Evolutionary conservation across 2,329 filamentous ascomycete species (phyloP), one percentile per base, ranked within the genome.

Genomic region (Colletotrichum simmondsii): DNA sequence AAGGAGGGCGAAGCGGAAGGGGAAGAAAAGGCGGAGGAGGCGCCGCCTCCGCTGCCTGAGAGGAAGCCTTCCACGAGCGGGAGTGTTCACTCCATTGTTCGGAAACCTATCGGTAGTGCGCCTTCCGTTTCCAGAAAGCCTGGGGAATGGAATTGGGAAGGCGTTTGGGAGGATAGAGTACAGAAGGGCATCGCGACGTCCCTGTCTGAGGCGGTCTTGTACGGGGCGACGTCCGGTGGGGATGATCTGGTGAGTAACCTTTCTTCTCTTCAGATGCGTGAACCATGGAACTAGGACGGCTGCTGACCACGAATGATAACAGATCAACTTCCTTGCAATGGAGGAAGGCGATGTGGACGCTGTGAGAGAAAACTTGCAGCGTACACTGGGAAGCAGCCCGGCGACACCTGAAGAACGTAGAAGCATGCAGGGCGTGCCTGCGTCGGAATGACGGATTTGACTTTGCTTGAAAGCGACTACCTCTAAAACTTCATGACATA

Each of bases 71-170:
- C 32, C n/a, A 35, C 53, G 32, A 56, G 59, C 71, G n/a, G 76
- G 72, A 10, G 54, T 5, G 59, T 63, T 12, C 62, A 62, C 14
- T 26, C 63, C n/a, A 65, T 75, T 14, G 37, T 63, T 16, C 58
- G 68, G 72, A 79, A 19, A 78, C 68, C 68, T 11, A 46, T 71
- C 3, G 42, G 63, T 16, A 56, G 63, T 46, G 63, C 35, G 30
- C 32, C 57, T 26, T 42, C 54, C 12, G 65, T 37, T 10, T 56
- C 82, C 46, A 84, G 92, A 73, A 87, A 89, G 62, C 95, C 95
- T 0, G 94, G 93, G 7, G 93, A 97, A 77, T 98, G 96, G 96
- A 97, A 97, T 79, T 98, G 96, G 96, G 95, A 98, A 78, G 95
- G 96, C 0, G 96, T 98, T 0, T 99, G 96, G 96, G 94, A 97